Base-by-base conservation (phyloP, 2,329 filamentous ascomycete species). In the Ascochyta rabiei region DNA sequence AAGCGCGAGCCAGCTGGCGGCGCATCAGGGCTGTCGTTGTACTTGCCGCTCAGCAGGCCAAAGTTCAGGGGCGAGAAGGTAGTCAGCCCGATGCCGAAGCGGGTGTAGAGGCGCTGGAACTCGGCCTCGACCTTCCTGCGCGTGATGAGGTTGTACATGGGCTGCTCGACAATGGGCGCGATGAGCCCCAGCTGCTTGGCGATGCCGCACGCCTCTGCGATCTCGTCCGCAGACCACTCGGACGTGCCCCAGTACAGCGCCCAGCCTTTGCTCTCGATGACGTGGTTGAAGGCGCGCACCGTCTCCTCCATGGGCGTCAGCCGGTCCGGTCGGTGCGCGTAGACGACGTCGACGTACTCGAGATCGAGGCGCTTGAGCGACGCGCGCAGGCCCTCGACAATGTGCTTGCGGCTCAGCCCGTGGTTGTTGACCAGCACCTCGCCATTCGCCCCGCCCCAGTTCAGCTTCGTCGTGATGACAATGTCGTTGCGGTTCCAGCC, bases 271-370 rank as follows among this genome's bases (percentile, higher is more conserved):
- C 79, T 80, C 69, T 86, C 80, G 67, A 90, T 89, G 43, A 90
- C 75, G 72, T 89, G 81, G 77, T 89, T 89, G 78, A 90, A 90
- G 35, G 84, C 86, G 46, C 87, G 84, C 26, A 90, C 87, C 0
- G 83, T 86, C 75, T 90, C 88, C 71, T 89, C 86, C 77, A 90
- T 89, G 4, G 87, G 87, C 0, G 87, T 89, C 30, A 83, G 78
- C 4, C 85, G 81, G 67, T 90, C 88, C 0, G 87, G 84, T 15
- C 87, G 82, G 75, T 90, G 88, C 13, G 87, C 87, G 65, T 87
- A 89, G 62, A 90, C 81, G 34, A 90, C 76, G 64, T 90, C 88
- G 23, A 90, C 86, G 64, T 88, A 88, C 15, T 83, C 79, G 31
- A 87, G 78, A 65, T 79, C 54, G 26, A 87, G 75, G 18, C 85